Evolutionary conservation across 306 rosid genomes (phyloP).

Genomic region (Prunus fruticosa): DNA sequence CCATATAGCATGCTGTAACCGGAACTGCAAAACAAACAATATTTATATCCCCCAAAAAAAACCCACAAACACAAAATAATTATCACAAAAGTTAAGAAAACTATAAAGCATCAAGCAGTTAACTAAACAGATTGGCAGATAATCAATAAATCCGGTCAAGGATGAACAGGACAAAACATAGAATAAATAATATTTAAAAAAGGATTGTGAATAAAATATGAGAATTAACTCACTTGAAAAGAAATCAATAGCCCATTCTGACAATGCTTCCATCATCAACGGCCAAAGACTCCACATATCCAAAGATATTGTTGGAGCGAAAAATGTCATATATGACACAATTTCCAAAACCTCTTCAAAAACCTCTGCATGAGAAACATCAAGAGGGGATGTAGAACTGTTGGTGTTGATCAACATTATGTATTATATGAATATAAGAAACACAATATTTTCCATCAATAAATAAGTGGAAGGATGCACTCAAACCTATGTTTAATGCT

Average conservation of each 20-base stretch:
- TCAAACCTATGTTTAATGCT: too few species aligned
- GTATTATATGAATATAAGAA: not conserved
- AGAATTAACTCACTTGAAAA: constrained; percentile 65
- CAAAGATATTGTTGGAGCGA: constrained; percentile 85
- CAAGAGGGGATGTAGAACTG: not conserved
- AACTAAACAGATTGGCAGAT: too few species aligned
- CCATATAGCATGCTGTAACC: not conserved
- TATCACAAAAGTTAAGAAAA: not conserved
- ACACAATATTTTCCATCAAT: not conserved
- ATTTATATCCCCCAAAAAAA: not conserved
- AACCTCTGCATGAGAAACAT: constrained; percentile 66
- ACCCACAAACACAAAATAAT: not conserved
- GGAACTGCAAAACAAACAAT: not conserved
- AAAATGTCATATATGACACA: constrained; percentile 92
- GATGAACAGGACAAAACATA: too few species aligned
- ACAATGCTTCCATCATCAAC: constrained; percentile 87
- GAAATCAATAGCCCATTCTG: constrained; percentile 93
- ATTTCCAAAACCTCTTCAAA: constrained; percentile 98
- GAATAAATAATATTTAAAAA: not conserved
- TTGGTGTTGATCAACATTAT: not conserved
- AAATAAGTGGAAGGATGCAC: not conserved
- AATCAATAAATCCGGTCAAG: not conserved
- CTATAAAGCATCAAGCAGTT: not conserved
- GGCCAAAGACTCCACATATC: constrained; percentile 99
- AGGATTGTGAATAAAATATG: not conserved